Evolutionary conservation across 2,329 filamentous ascomycete species (phyloP).

Genomic region (Byssoonygena ceratinophila): DNA sequence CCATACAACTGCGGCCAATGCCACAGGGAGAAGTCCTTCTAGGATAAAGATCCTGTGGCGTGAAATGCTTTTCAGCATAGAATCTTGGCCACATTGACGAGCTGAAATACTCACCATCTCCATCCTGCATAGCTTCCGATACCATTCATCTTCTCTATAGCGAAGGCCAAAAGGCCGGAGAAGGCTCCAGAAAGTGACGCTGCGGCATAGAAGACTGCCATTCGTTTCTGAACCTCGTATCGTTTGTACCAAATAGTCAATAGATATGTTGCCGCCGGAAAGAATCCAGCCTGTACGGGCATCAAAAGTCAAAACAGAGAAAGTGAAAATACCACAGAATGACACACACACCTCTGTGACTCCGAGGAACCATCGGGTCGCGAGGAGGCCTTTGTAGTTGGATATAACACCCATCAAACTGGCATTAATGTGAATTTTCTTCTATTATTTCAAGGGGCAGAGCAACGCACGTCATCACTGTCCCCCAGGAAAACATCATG

Average conservation of each 20-base stretch:
- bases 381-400: conserved; percentile 43
- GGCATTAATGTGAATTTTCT: background rate
- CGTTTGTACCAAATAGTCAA: conserved; percentile 23
- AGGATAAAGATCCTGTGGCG: conserved; percentile 33
- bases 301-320: background rate
- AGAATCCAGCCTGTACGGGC: conserved; percentile 42
- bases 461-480: conserved; percentile 19
- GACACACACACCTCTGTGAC: conserved; percentile 31
- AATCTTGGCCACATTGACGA: background rate
- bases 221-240: conserved; percentile 23
- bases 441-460: background rate
- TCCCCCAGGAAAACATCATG: conserved; percentile 36
- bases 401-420: conserved; percentile 44
- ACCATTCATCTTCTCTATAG: conserved; percentile 38
- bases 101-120: conserved; percentile 31
- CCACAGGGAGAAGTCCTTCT: conserved; percentile 40
- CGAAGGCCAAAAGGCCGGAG: conserved; percentile 42
- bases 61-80: background rate
- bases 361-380: conserved; percentile 40
- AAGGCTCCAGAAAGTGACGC: conserved; percentile 34
- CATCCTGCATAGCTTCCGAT: conserved; percentile 35
- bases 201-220: conserved; percentile 24
- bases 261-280: conserved; percentile 22
- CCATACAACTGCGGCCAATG: conserved; percentile 43
- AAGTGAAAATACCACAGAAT: conserved; percentile 24